Base-by-base conservation (phyloP, 306 rosid genomes). In the Aeschynomene evenia region DNA sequence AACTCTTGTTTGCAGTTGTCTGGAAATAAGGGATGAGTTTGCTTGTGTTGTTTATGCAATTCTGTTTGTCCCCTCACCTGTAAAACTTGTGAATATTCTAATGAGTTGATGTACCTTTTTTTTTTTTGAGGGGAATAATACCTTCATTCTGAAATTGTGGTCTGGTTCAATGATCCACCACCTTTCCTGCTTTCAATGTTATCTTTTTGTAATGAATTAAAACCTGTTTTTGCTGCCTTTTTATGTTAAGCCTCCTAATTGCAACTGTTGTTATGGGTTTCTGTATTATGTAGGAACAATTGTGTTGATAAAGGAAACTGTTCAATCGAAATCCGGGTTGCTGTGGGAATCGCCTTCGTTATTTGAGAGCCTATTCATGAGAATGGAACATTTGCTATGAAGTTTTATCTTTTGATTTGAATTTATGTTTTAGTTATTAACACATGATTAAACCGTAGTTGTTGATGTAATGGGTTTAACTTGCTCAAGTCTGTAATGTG, bases 401-500 rank as follows among this genome's bases (percentile, higher is more conserved):
- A 83, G 79, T 66, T 80, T 85, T 76, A 70, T 70, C 79, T 80
- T 84, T 80, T 72, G 73, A 54, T 79, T 80, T 88, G 74, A 54
- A 59, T 74, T 86, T 73, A 73, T 88, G 83, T 80, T 81, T 74
- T 60, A 60, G 77, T 80, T 77, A 69, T 84, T 67, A 53, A 82
- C 88, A 69, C 88, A 76, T 70, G 87, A 84, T 86, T 70, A 79
- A 82, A 81, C 82, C 82, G 63, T 29, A 26, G 23, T 63, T 82
- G 84, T 79, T 88, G 73, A 77, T 91, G 91, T 91, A 81, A 73
- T 91, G 85, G 80, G 91, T 77, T 85, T 85, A 84, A 84, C 83
- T 83, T 85, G 68, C 80, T 79, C 79, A 70, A 70, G 94, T 84
- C 83, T 80, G 78, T 37, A 84, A 78, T 91, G 81, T 83, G 79